These are phyloP conservation scores for Helicostylum pulchrum DNA, from an alignment of 192 early-diverging fungal genomes.

Conservation along the genomic window DNA sequence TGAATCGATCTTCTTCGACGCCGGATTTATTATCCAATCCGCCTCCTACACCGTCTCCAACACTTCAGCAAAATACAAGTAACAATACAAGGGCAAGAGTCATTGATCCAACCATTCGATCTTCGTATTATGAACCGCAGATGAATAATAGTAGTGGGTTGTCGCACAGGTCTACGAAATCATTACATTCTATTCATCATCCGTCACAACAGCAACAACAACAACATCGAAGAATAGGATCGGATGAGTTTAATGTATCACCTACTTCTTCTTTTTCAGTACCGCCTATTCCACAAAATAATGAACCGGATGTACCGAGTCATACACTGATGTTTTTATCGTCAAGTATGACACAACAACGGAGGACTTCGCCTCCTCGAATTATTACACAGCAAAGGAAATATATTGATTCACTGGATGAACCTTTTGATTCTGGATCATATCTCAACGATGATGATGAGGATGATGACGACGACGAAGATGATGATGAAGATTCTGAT, in stretches of 20 bases:
- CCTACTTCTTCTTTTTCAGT: no score
- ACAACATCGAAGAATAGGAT: constrained; percentile 5
- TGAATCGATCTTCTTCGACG: constrained; percentile 28
- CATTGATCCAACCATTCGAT: background rate
- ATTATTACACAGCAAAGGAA: no score
- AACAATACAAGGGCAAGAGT: no score
- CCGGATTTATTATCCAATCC: constrained; percentile 19
- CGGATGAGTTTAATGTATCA: background rate
- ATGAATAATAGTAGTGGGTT: background rate
- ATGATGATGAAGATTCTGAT: constrained; percentile 15
- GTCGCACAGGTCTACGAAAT: background rate
- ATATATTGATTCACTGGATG: background rate
- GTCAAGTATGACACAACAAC: background rate
- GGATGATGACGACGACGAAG: constrained; percentile 3
- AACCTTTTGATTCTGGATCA: background rate
- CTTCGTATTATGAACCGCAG: constrained; percentile 10
- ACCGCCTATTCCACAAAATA: background rate
- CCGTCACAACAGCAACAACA: background rate
- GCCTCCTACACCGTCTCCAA: constrained; percentile 1
- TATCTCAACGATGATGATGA: constrained; percentile 3
- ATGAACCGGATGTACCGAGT: background rate
- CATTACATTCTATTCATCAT: background rate
- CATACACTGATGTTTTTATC: constrained; percentile 8
- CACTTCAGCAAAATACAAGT: background rate
- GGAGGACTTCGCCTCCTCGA: background rate